Base-by-base conservation (phyloP, 148 eudicot species). In the Fallopia convolvulus region DNA sequence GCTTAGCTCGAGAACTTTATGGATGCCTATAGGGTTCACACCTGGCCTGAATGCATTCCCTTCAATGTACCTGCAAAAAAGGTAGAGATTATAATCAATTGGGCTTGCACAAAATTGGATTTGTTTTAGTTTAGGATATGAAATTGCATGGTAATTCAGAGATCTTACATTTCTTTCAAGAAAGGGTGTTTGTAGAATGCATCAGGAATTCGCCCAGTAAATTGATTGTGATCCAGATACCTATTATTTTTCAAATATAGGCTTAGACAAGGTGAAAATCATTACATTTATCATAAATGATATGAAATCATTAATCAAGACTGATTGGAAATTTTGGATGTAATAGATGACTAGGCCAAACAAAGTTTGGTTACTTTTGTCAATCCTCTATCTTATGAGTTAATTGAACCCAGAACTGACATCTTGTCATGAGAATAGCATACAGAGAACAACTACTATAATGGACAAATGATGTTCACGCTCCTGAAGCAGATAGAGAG, bases 211-310 rank as follows among this genome's bases (percentile, higher is more conserved):
- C 97, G 88, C 52, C 99, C 99, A 58, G 87, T 86, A 83, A 95
- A 95, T 82, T 92, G 97, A 81, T 95, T 92, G 89, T 95, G 99
- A 91, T 94, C 99, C 87, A 94, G 74, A 81, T 92, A 94, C 88
- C 99, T 94, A 86, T 76, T 72, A 80, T 77, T 46, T 75, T 21
- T 12, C 0, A 23, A 9, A 10, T 23, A 60, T 11, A 60, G 14
- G 47, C 6, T 52, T 52, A 52, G 17, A 61, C 61, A 3, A 61
- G 15, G 26, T 61, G 70, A 30, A 61, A 26, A 61, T 23, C 6
- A 61, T 0, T 61, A 15, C 39, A 30, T 15, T 9, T 11, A 8
- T 58, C 11, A 9, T 20, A 58, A 6, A 58, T 58, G 65, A 26
- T 39, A 61, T 1, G 36, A 21, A 61, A 61, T 15, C 26, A 23